Base-by-base conservation (phyloP, 75 land plant genomes). In the Ceratopteris richardii region DNA sequence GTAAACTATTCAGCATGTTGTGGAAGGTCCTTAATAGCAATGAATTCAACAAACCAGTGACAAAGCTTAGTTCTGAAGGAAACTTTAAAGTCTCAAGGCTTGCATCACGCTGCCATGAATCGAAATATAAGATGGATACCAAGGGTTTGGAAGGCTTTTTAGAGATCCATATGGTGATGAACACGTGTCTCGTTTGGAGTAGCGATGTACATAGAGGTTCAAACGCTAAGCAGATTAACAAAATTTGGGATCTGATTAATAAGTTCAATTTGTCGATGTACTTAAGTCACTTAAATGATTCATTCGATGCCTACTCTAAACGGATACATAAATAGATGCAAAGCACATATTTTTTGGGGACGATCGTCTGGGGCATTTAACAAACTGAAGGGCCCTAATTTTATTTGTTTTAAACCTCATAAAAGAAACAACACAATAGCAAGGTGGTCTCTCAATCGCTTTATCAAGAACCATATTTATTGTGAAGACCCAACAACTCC, bases 11-110 rank as follows among this genome's bases (percentile, higher is more conserved):
- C 52, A 68, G 19, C 52, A 66, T 74, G 14, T 31, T 64, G n/a
- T 82, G 90, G 90, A 83, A 86, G 87, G 80, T 83, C 47, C 41
- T 76, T 6, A 76, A 80, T 31, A 83, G 86, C 43, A 69, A 73
- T 28, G 69, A 77, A 18, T 83, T 83, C 40, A 66, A 56, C 50
- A 74, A 77, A 23, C 69, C 80, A 20, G 76, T 83, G 57, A 26
- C 31, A 23, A 66, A 54, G 24, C 0, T 83, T 31, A 66, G 39
- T 31, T 11, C 52, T 10, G 43, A 40, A 1, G 36, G 29, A 0
- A 82, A 57, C 30, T 61, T 60, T 39, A 44, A 48, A 25, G 63
- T 61, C 24, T 17, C 4, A 4, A 2, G n/a, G 14, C 14, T 46
- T 2, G n/a, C 48, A 46, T 46, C 14, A 20, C 14, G 48, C 48